A percentile compares a stretch with the other conserved stretches of the same genome.
Evolutionary conservation across 1,284 basidiomycete genomes (phyloP).

Genomic region (Fomitopsis palustris): DNA sequence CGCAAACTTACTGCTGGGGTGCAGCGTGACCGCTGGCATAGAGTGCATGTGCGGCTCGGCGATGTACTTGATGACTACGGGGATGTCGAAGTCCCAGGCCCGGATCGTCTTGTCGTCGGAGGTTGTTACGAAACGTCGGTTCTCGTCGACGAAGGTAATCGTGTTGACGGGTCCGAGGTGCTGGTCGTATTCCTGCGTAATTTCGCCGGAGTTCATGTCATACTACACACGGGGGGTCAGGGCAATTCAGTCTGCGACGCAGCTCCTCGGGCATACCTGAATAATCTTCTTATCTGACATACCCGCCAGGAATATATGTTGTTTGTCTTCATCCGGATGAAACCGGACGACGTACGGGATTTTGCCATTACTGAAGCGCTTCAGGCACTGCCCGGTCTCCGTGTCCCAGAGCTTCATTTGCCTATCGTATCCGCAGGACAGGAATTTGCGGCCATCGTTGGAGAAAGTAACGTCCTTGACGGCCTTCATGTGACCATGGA

Average conservation of each 20-base stretch:
- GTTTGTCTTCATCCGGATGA: slow-evolving; percentile 95
- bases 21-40: slow-evolving; percentile 95
- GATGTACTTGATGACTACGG: slow-evolving; percentile 99
- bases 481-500: slow-evolving; percentile 95
- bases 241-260: not conserved
- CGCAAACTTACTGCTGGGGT: slow-evolving; percentile 80
- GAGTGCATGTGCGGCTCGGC: slow-evolving; percentile 99
- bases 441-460: slow-evolving; percentile 86
- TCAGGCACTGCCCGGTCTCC: slow-evolving; percentile 94
- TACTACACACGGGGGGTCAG: slow-evolving; percentile 52
- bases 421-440: slow-evolving; percentile 93
- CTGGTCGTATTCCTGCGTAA: slow-evolving; percentile 98
- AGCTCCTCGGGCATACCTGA: slow-evolving; percentile 54
- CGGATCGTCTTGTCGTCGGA: slow-evolving; percentile 99
- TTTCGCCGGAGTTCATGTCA: slow-evolving; percentile 90
- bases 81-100: slow-evolving; percentile 98
- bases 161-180: slow-evolving; percentile 98
- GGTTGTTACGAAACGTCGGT: slow-evolving; percentile 95
- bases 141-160: slow-evolving; percentile 97
- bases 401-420: slow-evolving; percentile 99
- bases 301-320: slow-evolving; percentile 94
- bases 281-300: slow-evolving; percentile 99
- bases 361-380: slow-evolving; percentile 95
- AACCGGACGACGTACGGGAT: slow-evolving; percentile 94
- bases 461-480: slow-evolving; percentile 96